Evolutionary conservation across 805 yeast species (phyloP), one percentile per base, ranked within the genome.

Genomic region (Cyberlindnera nakhonratchasimensis): DNA sequence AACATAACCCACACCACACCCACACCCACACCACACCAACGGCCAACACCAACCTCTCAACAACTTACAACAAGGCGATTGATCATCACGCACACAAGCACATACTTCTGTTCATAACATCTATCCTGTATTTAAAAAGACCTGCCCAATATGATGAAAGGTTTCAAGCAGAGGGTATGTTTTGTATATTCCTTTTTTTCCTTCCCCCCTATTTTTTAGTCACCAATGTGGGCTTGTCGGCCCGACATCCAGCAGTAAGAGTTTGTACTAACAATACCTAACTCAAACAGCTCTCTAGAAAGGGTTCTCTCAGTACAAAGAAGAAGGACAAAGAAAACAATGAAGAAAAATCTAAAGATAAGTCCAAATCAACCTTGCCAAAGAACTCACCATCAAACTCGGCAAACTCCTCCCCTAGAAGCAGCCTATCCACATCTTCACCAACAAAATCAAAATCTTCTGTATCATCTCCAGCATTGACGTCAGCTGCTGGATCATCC

Each of bases 131-230:
- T 6, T 6, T 6, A 13, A 16, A 29, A 14, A 16, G 5, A 6
- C 32, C 18, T 16, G n/a, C 22, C 48, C 63, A 77, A 70, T 55
- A 80, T 80, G 87, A 80, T 80, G 86, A 80, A 79, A 66, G 86
- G 86, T 22, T 80, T 80, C 63, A 80, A 79, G 57, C 84, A 80
- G 57, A 68, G 79, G 57, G 71, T 71, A 32, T n/a, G 56, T 49
- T 22, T n/a, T 8, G 6, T 11, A 3, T 22, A 6, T 22, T 33
- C 22, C 18, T 5, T 16, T 12, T 16, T 29, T 10, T 14, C 16
- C 29, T 8, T 13, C 16, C 29, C 16, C 29, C 29, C 29, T n/a
- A n/a, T n/a, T n/a, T n/a, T n/a, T n/a, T n/a, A n/a, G n/a, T n/a
- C n/a, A n/a, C n/a, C n/a, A n/a, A n/a, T n/a, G n/a, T n/a, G n/a